phyloP scores from a whole-genome alignment of 1,139 yeast genomes.

The Magnusiomyces fungicola region DNA sequence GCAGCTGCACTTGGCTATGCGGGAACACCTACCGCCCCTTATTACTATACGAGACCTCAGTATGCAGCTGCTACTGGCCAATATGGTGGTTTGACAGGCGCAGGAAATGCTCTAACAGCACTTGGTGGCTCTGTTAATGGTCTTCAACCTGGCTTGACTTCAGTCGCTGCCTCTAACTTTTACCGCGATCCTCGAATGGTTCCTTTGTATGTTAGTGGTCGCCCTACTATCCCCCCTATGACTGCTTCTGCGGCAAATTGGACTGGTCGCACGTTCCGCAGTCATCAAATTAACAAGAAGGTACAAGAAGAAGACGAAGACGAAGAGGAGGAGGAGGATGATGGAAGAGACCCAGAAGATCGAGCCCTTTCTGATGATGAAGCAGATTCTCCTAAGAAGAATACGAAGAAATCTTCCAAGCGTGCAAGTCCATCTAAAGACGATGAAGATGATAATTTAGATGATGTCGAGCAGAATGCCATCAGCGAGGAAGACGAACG shows the following conservation, averaged over 20 bases:
- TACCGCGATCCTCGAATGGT: slow-evolving; percentile 2
- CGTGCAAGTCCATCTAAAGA: slow-evolving; percentile 5
- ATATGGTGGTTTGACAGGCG: slow-evolving; percentile 7
- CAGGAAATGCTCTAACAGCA: not conserved
- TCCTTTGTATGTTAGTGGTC: slow-evolving; percentile 3
- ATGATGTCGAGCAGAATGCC: slow-evolving; percentile 15
- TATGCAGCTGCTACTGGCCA: slow-evolving; percentile 1
- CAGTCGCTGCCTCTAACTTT: not conserved
- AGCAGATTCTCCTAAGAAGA: slow-evolving; percentile 7
- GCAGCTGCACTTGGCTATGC: not conserved
- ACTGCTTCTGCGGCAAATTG: slow-evolving; percentile 4
- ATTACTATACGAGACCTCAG: slow-evolving; percentile 2
- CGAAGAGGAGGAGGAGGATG: slow-evolving; percentile 22
- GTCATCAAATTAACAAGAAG: not conserved
- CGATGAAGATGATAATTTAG: slow-evolving; percentile 14
- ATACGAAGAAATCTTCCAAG: slow-evolving; percentile 8
- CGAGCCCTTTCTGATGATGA: slow-evolving; percentile 27
- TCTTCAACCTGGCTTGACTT: not conserved
- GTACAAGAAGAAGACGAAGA: slow-evolving; percentile 14
- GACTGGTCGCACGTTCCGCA: slow-evolving; percentile 3
- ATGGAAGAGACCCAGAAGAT: slow-evolving; percentile 26
- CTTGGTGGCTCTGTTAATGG: not conserved
- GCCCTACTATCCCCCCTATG: slow-evolving; percentile 4
- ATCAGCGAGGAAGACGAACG: slow-evolving; percentile 17
- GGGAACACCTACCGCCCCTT: not conserved